phyloP scores from a whole-genome alignment of 2,329 filamentous ascomycete species.

The Nigrograna mackinnonii region DNA sequence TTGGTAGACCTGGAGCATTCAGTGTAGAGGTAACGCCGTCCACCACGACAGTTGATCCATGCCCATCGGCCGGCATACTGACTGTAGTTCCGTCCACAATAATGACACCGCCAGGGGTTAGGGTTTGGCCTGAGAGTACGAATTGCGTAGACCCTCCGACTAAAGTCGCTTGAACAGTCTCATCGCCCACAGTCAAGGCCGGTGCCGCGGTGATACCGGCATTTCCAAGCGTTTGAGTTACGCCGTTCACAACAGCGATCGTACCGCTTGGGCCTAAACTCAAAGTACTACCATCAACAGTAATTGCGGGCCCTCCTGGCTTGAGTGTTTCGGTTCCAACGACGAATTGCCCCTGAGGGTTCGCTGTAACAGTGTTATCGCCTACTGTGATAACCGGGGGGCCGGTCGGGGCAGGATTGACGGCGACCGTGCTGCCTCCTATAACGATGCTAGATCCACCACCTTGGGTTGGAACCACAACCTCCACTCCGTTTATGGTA shows the following conservation, averaged over 20 bases:
- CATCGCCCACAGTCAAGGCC: constrained; percentile 22
- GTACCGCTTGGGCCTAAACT: constrained; percentile 39
- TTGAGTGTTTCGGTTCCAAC: constrained; percentile 37
- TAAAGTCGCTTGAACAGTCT: constrained; percentile 22
- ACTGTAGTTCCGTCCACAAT: constrained; percentile 29
- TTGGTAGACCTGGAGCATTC: constrained; percentile 9
- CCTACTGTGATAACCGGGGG: constrained; percentile 30
- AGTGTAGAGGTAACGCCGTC: constrained; percentile 30
- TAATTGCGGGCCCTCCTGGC: constrained; percentile 38
- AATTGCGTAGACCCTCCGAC: constrained; percentile 28
- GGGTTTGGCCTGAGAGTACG: constrained; percentile 18
- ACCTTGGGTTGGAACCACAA: constrained; percentile 24
- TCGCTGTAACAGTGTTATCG: constrained; percentile 29
- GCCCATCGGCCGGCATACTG: constrained; percentile 20
- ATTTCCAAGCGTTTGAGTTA: constrained; percentile 28
- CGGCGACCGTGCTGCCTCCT: constrained; percentile 26
- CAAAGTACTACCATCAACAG: constrained; percentile 38
- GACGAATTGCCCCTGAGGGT: constrained; percentile 33
- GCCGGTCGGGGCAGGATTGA: constrained; percentile 17
- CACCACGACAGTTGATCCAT: constrained; percentile 24
- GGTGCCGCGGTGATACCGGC: constrained; percentile 17
- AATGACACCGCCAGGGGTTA: constrained; percentile 23
- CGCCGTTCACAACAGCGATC: constrained; percentile 41
- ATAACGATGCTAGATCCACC: constrained; percentile 28
- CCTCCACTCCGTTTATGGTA: constrained; percentile 34